Conservation (phyloP, 2,329 filamentous ascomycete species). For the Colletotrichum kahawae region DNA sequence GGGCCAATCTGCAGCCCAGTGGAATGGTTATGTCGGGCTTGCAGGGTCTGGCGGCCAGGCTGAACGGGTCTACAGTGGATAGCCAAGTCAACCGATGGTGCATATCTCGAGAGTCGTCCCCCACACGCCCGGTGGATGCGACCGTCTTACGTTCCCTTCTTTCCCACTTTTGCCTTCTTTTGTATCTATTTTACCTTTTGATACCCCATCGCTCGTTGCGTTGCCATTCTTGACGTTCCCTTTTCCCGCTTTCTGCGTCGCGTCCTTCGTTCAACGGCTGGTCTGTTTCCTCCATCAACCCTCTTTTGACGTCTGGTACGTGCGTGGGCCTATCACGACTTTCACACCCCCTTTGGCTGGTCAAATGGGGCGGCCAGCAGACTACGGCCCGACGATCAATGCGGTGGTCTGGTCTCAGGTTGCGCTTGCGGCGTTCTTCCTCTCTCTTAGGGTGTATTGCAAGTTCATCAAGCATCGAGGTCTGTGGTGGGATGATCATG, state of each 20-base stretch:
- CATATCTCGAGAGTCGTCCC: conserved; percentile 5
- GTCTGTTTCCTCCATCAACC: background rate
- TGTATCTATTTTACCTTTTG: background rate
- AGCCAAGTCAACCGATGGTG: background rate
- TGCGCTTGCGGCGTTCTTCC: conserved; percentile 23
- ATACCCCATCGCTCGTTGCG: background rate
- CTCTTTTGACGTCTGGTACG: background rate
- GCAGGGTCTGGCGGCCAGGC: background rate
- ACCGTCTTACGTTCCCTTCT: background rate
- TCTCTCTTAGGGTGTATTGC: conserved; percentile 27
- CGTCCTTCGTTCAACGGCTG: background rate
- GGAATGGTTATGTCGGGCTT: background rate
- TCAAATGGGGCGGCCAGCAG: conserved; percentile 14
- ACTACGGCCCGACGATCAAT: conserved; percentile 16
- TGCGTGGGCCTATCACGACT: background rate
- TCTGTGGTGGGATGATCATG: conserved; percentile 33
- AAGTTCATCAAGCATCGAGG: conserved; percentile 26
- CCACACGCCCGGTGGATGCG: background rate
- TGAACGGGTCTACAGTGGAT: background rate
- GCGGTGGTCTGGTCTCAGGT: conserved; percentile 25
- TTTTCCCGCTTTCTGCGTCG: background rate
- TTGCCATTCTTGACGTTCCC: background rate
- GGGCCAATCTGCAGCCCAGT: background rate
- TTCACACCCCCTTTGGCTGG: background rate
- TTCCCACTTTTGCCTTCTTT: background rate